Base-by-base conservation (phyloP, 140 eudicot species). In the Senecio squalidus region DNA sequence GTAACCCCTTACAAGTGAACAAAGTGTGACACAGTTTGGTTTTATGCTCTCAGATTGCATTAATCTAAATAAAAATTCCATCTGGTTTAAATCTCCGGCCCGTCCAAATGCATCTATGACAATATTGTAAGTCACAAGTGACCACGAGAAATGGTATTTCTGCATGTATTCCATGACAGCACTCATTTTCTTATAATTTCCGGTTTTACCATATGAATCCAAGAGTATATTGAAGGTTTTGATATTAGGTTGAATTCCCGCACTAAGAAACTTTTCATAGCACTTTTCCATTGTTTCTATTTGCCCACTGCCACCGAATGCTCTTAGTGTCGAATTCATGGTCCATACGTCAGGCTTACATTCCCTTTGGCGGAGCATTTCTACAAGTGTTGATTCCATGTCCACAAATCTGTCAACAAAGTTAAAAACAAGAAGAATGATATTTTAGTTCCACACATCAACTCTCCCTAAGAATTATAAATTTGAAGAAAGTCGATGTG, bases 121-220 rank as follows among this genome's bases (percentile, higher is more conserved):
- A 0, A 85, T 82, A 60, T 89, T 89, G 67, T 89, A 89, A 18
- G 95, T 89, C 15, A 89, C 85, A 5, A 85, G 70, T 11, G 97
- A 72, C 97, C 97, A 89, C 25, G 92, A 72, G 64, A 76, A 79
- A 87, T 89, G 92, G 75, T 89, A 89, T 46, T 76, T 79, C 76
- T 89, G 92, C 97, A 89, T 89, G 78, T 82, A 90, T 70, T 88
- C 84, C 96, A 91, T 91, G 7, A 91, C 92, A 4, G 96, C 88
- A 21, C 98, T 77, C 98, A 91, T 86, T 74, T 91, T 91, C 70
- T 81, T 79, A 41, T 80, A 91, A 55, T 91, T 79, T n/a, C 76
- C 94, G 7, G 91, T 66, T 86, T 91, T 91, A 7, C 92, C 98
- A 22, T 91, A 91, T 23, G 96, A 83, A 65, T 91, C 95, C 63